Percentiles rank a stretch among this genome's conserved stretches.
phyloP scores from a whole-genome alignment of 2,329 filamentous ascomycete species.

The Elsinoe batatas region DNA sequence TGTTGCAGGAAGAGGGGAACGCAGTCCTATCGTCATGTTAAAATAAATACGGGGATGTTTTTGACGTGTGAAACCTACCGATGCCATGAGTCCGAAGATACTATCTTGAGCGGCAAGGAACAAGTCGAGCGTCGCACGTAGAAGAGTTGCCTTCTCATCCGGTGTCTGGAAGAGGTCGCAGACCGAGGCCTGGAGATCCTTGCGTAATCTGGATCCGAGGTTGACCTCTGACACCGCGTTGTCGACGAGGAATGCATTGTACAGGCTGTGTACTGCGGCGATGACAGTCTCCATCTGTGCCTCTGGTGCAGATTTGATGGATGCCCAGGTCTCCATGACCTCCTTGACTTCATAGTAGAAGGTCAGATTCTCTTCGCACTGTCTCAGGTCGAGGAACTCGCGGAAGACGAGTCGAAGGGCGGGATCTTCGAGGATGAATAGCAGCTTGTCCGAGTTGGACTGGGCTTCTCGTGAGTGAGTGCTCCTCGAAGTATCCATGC shows the following conservation, averaged over 20 bases:
- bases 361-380: background rate
- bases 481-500: background rate
- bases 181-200: background rate
- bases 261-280: background rate
- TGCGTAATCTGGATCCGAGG: background rate
- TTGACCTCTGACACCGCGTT: background rate
- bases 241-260: background rate
- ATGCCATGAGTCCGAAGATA: background rate
- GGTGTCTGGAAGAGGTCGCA: background rate
- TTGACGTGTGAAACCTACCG: background rate
- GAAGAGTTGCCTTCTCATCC: background rate
- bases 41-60: background rate
- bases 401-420: background rate
- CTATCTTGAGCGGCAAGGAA: background rate
- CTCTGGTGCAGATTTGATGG: background rate
- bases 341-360: conserved; percentile 1
- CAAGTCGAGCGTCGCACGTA: background rate
- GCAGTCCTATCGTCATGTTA: background rate
- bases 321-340: background rate
- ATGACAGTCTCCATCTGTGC: background rate
- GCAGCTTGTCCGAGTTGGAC: background rate
- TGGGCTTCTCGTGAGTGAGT: background rate
- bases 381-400: background rate
- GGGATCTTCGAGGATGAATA: background rate
- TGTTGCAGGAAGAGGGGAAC: background rate